Evolutionary conservation across 139 green algal genomes (phyloP).

Genomic region (Micractinium conductrix): DNA sequence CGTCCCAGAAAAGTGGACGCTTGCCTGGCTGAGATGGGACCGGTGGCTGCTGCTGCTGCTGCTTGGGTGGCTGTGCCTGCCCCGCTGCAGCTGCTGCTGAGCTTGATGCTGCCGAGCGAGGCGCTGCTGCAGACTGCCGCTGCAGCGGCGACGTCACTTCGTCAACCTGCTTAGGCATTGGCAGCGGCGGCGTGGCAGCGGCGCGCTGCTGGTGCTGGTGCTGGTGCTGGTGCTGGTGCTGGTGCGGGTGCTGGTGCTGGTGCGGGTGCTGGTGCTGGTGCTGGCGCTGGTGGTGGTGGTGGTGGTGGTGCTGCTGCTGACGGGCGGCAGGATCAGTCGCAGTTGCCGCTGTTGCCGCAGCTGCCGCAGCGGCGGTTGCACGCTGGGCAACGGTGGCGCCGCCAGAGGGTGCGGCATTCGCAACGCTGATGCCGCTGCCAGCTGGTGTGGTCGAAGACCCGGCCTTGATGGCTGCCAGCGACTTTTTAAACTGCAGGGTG

Average conservation of each 20-base stretch:
- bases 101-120: not conserved
- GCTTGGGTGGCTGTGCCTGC: not conserved
- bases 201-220: slow-evolving; percentile 10
- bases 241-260: not conserved
- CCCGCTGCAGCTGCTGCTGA: not conserved
- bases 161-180: too few relatives aligned
- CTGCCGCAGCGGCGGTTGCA: not conserved
- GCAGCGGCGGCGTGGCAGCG: too few relatives aligned
- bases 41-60: not conserved
- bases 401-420: not conserved
- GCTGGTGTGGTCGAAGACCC: not conserved
- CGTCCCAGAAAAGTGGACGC: not conserved
- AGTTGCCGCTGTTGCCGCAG: not conserved
- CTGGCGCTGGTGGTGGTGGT: not conserved
- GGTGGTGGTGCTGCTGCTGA: not conserved
- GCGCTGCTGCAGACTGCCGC: not conserved
- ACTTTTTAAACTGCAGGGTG: not conserved
- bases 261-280: not conserved
- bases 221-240: not conserved
- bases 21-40: not conserved
- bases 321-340: not conserved
- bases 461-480: not conserved
- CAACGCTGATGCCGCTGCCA: not conserved
- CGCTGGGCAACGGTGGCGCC: not conserved
- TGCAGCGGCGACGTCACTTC: too few relatives aligned